Base-by-base conservation (phyloP, 2,329 filamentous ascomycete genomes). In the Lecanoromycetidae sp. region DNA sequence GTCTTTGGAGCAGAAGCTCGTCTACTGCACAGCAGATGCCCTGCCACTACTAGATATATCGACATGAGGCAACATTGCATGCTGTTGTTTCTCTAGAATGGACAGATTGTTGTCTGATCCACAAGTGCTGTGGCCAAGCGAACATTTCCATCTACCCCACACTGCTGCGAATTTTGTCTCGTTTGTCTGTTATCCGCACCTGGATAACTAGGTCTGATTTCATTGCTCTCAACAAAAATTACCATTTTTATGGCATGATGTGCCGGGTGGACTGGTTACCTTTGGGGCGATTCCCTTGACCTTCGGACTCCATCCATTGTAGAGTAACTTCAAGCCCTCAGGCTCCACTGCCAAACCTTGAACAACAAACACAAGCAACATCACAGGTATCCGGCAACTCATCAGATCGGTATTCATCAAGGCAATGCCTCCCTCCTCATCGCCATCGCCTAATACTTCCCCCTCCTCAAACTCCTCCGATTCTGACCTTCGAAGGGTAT, bases 401-500 rank as follows among this genome's bases (percentile, higher is more conserved):
- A 8, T 20, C 13, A 25, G 35, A 30, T 10, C 19, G 26, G 9
- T 5, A 12, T 15, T 17, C 20, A 5, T 15, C 17, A 19, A 30
- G 20, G 20, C 29, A 6, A 44, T 50, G 43, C n/a, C 37, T 42
- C 43, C 17, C 29, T 22, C 36, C 29, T 27, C 44, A 30, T 50
- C 42, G 5, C 41, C 47, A 10, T 41, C 43, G 35, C 42, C 43
- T 15, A 42, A 20, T 20, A 9, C 43, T 8, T 10, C 26, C 27
- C 43, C 37, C 30, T 46, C 36, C 3, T 25, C 48, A 13, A 30
- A 38, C 12, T 36, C 42, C 25, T n/a, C 17, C 1, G 4, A 6
- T 6, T 6, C 39, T 4, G 7, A 23, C 9, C 13, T 26, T 10
- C n/a, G n/a, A 30, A 37, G 20, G 29, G 26, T 22, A 17, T 26